These are phyloP conservation scores for Coemansia sp. DNA, from an alignment of 192 early-diverging fungal species.

Conservation along the genomic window DNA sequence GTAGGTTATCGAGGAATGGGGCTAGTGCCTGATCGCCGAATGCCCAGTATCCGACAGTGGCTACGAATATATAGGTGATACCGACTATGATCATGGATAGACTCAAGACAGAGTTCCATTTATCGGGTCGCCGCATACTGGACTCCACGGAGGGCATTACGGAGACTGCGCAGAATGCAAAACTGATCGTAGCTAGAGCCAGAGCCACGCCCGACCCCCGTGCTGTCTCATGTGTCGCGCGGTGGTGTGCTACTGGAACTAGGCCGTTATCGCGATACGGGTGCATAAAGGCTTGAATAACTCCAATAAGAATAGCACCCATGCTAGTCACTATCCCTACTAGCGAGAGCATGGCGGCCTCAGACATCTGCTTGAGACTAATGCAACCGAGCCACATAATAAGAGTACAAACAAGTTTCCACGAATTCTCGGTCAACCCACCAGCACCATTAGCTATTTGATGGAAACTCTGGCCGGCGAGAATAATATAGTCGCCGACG, in stretches of 20 bases:
- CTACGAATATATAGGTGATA: conserved; percentile 67
- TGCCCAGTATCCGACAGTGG: conserved; percentile 71
- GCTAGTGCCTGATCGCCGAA: conserved; percentile 66
- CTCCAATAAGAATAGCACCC: conserved; percentile 65
- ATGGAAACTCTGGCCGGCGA: conserved; percentile 69
- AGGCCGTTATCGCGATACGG: conserved; percentile 21
- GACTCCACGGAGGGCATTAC: conserved; percentile 81
- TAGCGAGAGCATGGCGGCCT: conserved; percentile 69
- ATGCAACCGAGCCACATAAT: conserved; percentile 73
- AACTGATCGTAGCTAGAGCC: conserved; percentile 75
- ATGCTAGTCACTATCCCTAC: conserved; percentile 77
- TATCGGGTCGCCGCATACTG: conserved; percentile 68
- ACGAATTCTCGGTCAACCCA: conserved; percentile 46
- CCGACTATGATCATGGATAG: conserved; percentile 66
- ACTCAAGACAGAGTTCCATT: conserved; percentile 69
- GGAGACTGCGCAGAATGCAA: conserved; percentile 77
- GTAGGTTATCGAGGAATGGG: conserved; percentile 71
- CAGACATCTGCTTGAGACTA: conserved; percentile 75
- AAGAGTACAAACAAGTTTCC: conserved; percentile 66
- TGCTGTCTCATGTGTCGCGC: conserved; percentile 34
- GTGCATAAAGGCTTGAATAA: conserved; percentile 58
- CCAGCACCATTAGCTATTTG: conserved; percentile 52
- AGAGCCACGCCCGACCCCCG: conserved; percentile 65
- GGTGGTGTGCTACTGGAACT: conserved; percentile 47
- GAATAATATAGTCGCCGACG: conserved; percentile 70